These are phyloP conservation scores for Hypoxylon intermedium DNA, from an alignment of 495 filamentous ascomycete species.

Conservation along the genomic window DNA sequence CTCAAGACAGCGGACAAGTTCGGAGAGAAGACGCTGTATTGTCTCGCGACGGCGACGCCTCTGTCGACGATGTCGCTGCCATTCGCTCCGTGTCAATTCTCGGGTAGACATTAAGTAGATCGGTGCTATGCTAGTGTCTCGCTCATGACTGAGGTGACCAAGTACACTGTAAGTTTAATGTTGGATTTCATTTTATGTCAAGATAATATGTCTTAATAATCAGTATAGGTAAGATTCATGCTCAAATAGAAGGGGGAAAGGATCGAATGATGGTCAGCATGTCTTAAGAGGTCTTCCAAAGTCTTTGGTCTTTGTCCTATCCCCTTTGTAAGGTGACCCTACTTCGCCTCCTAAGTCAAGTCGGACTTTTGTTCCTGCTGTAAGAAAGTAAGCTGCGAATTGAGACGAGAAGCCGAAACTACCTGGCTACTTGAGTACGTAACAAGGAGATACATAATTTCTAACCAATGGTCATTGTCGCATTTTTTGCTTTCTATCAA, in stretches of 20 bases:
- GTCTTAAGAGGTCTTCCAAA: not conserved
- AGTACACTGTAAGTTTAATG: slow-evolving; percentile 26
- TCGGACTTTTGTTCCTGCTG: not conserved
- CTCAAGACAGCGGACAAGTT: slow-evolving; percentile 11
- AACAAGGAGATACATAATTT: no score
- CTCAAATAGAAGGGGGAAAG: not conserved
- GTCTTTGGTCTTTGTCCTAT: not conserved
- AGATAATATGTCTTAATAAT: not conserved
- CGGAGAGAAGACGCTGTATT: slow-evolving; percentile 8
- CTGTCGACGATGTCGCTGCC: slow-evolving; percentile 1
- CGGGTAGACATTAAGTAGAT: slow-evolving; percentile 21
- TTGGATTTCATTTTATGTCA: slow-evolving; percentile 24
- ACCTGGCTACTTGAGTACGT: slow-evolving; percentile 3
- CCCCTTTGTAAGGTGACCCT: not conserved
- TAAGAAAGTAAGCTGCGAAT: not conserved
- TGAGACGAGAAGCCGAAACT: not conserved
- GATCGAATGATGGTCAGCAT: not conserved
- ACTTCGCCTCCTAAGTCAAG: not conserved
- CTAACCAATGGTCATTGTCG: no score
- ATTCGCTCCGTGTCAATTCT: slow-evolving; percentile 15
- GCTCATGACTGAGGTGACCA: slow-evolving; percentile 21
- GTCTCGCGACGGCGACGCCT: slow-evolving; percentile 4
- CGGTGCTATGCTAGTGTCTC: slow-evolving; percentile 19
- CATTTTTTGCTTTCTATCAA: no score
- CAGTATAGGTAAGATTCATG: not conserved